Evolutionary conservation across 352 stramenopile species (phyloP).

Genomic region (Pythium oligandrum): DNA sequence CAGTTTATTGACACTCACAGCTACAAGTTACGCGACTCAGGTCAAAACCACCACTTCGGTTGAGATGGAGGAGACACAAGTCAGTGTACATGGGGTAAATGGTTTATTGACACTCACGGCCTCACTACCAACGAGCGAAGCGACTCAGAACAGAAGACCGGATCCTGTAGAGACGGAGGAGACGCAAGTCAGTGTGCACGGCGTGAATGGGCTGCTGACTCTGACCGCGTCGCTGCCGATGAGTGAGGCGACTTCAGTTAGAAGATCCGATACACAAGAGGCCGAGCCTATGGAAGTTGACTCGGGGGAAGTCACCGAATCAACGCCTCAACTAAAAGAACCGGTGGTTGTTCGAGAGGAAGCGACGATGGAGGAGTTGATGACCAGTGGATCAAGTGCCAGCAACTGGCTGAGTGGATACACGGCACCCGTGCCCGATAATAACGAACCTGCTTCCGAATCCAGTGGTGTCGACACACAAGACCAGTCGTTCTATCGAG

Average conservation of each 20-base stretch:
- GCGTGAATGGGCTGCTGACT: background rate
- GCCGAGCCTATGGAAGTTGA: background rate
- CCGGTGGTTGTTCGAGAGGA: background rate
- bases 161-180: background rate
- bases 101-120: too few relatives aligned
- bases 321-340: too few relatives aligned
- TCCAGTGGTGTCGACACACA: background rate
- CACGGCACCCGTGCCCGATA: background rate
- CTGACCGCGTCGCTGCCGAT: background rate
- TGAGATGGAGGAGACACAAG: too few relatives aligned
- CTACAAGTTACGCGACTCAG: background rate
- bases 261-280: background rate
- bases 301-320: background rate
- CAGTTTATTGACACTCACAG: conserved; percentile 4
- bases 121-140: too few relatives aligned
- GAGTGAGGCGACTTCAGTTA: background rate
- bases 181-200: background rate
- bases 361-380: background rate
- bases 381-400: background rate
- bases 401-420: background rate
- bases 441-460: background rate
- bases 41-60: too few relatives aligned
- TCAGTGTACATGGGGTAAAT: too few relatives aligned
- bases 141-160: too few relatives aligned
- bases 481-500: conserved; percentile 7